Percentiles rank a stretch among this genome's conserved stretches.
Conservation (phyloP, 805 yeast species). For the Candida pseudofarinosa region DNA sequence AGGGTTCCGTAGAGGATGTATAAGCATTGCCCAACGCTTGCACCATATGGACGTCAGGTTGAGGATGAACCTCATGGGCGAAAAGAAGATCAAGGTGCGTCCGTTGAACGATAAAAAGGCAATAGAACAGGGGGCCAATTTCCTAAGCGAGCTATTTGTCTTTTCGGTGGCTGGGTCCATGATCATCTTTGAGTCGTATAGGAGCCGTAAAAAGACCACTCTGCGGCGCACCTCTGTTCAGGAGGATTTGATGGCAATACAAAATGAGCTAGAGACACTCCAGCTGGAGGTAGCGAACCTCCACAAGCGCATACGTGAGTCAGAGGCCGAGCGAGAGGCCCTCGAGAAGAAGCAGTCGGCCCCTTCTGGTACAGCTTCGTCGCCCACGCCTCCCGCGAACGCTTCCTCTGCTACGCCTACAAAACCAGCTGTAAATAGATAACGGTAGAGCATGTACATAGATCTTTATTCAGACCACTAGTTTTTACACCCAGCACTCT, state of each 20-base stretch:
- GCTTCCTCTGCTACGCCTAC: background rate
- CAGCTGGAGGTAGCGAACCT: conserved; percentile 45
- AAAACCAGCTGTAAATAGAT: background rate
- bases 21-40: conserved; percentile 64
- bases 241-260: conserved; percentile 69
- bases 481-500: background rate
- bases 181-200: conserved; percentile 64
- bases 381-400: background rate
- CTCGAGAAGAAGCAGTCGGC: background rate
- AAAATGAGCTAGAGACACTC: conserved; percentile 62
- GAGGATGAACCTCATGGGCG: conserved; percentile 58
- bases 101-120: conserved; percentile 83
- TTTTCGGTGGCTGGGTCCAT: conserved; percentile 78
- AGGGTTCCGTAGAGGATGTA: conserved; percentile 56
- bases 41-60: conserved; percentile 63
- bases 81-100: conserved; percentile 51
- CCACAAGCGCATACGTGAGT: conserved; percentile 2
- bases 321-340: background rate
- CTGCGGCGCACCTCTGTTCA: conserved; percentile 59
- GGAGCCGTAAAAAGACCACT: conserved; percentile 62
- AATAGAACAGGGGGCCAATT: conserved; percentile 75
- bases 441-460: background rate
- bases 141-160: conserved; percentile 71
- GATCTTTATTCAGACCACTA: background rate
- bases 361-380: background rate